Evolutionary conservation across 2,329 filamentous ascomycete genomes (phyloP), one percentile per base, ranked within the genome.

Genomic region (Venturiaceae sp.): DNA sequence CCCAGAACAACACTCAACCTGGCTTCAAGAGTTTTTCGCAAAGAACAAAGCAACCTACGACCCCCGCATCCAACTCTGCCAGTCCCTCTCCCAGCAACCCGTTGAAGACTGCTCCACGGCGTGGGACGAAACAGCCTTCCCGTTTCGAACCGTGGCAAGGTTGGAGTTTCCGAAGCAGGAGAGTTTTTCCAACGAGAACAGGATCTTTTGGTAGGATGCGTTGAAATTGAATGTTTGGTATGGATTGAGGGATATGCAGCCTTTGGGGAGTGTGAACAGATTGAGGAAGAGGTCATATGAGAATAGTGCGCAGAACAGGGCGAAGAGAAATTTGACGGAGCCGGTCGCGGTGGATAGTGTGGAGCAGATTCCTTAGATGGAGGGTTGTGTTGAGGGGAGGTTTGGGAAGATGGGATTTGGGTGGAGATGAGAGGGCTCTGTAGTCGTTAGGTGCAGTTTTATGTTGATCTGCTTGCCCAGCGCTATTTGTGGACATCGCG

Each of bases 61-160:
- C 13, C 76, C 79, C 62, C 72, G 77, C 62, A 73, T 76, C 1
- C 76, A 79, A 62, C 67, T 79, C 0, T 70, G 72, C 9, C 75
- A 78, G 55, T 74, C 77, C 57, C 65, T 80, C 0, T 65, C 73
- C 1, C 73, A 78, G 19, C 75, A 79, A 62, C 72, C 73, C 0
- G 70, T 77, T n/a, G 72, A 77, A 60, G 74, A 75, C 58, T 68
- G 69, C 14, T 73, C 75, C 11, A 73, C 66, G 23, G 66, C 70
- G 6, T 79, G 76, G 76, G 75, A 80, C 52, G 66, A 69, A 3
- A 70, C 73, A 37, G 77, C 75, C 52, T 79, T 75, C 58, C 76
- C 75, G 1, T 79, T 71, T 66, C 73, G 79, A 62, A 75, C 73
- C 1, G 71, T 79, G 5, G 77, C 73, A 1, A 71, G 64, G 28